These are phyloP conservation scores for Dactylellina haptotyla DNA, from an alignment of 2,329 filamentous ascomycete species.

Conservation along the genomic window DNA sequence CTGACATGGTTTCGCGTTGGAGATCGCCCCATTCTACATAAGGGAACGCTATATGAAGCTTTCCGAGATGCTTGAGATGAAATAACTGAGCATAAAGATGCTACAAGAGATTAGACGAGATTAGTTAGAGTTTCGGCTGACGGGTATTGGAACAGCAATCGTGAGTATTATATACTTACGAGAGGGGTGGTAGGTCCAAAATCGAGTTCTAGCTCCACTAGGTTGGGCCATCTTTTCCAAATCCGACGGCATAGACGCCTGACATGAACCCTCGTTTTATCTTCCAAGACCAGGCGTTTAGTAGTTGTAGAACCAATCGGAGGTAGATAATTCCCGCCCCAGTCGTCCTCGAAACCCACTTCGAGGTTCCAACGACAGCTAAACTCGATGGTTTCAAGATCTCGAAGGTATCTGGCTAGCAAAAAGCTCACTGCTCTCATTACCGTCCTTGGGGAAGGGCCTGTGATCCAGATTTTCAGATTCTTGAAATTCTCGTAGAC, in stretches of 20 bases:
- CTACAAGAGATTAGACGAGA: neutral
- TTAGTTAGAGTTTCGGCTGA: neutral
- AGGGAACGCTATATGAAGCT: slow-evolving; percentile 8
- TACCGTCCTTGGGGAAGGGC: neutral
- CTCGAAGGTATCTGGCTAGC: neutral
- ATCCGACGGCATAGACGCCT: neutral
- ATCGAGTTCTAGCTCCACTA: slow-evolving; percentile 31
- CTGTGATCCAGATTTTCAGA: slow-evolving; percentile 25
- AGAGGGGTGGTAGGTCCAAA: neutral
- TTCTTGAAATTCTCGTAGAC: slow-evolving; percentile 1
- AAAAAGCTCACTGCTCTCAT: neutral
- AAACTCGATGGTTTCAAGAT: slow-evolving; percentile 9
- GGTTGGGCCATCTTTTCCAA: slow-evolving; percentile 13
- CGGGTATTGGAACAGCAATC: neutral
- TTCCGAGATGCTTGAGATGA: neutral
- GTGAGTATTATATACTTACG: neutral
- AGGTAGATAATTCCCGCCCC: slow-evolving; percentile 1
- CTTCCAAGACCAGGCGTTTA: slow-evolving; percentile 1
- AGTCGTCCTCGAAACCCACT: neutral
- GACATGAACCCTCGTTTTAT: slow-evolving; percentile 1
- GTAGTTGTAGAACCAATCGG: neutral
- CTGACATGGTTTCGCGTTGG: slow-evolving; percentile 1
- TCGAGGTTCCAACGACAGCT: slow-evolving; percentile 12
- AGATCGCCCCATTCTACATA: neutral
- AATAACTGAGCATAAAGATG: neutral